Conservation (phyloP, 441 rosid species). For the Euphorbia celastroides region DNA sequence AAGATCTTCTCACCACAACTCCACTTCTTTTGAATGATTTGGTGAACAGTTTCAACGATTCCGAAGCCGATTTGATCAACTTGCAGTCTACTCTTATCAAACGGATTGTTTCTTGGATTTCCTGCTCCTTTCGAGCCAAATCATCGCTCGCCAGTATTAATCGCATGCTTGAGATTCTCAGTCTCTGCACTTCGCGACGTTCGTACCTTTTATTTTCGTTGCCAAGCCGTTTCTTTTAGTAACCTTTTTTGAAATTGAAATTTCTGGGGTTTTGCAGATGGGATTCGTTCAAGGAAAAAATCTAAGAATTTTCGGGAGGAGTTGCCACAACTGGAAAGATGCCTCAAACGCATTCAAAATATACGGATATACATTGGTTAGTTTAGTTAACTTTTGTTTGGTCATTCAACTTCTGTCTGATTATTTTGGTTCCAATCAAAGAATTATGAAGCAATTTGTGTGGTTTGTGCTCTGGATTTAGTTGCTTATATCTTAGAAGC, state of each 20-base stretch:
- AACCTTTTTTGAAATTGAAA: not conserved
- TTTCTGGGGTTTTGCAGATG: conserved; percentile 31
- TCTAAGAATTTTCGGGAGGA: conserved; percentile 32
- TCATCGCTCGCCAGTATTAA: conserved; percentile 34
- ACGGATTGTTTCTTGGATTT: conserved; percentile 64
- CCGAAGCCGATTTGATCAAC: conserved; percentile 30
- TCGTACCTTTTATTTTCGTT: conserved; percentile 14
- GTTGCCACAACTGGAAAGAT: conserved; percentile 40
- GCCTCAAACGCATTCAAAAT: conserved; percentile 40
- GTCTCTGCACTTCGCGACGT: conserved; percentile 35
- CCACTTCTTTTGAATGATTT: conserved; percentile 35
- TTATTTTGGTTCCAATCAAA: not conserved
- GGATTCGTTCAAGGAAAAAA: conserved; percentile 25
- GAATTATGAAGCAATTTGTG: not conserved
- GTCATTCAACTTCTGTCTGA: not conserved
- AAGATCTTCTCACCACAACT: conserved; percentile 35
- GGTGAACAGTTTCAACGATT: conserved; percentile 26
- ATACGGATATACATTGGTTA: conserved; percentile 48
- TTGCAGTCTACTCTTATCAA: conserved; percentile 38
- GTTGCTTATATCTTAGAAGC: not conserved
- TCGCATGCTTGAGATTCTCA: conserved; percentile 36
- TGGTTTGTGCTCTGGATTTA: not conserved
- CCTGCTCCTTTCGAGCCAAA: conserved; percentile 49
- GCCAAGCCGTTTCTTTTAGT: not conserved
- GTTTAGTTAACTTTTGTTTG: conserved; percentile 5